Conservation (phyloP, 2,329 filamentous ascomycete genomes). For the Botrytis fragariae region DNA sequence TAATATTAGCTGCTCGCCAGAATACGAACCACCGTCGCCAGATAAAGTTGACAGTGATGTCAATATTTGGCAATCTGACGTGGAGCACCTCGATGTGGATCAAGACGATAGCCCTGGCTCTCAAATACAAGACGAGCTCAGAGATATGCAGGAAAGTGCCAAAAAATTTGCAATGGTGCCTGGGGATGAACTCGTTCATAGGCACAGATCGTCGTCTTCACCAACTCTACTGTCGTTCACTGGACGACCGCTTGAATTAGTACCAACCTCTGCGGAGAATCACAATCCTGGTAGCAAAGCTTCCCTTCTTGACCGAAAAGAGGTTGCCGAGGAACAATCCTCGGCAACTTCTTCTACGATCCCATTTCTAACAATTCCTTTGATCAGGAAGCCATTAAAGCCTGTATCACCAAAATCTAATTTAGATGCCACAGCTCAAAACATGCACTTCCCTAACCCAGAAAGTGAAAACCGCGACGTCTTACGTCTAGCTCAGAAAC, state of each 20-base stretch:
- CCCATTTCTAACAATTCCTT: background rate
- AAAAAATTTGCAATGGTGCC: background rate
- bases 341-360: background rate
- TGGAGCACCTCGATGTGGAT: slow-evolving; percentile 1
- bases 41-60: background rate
- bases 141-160: slow-evolving; percentile 13
- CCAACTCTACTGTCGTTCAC: background rate
- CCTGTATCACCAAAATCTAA: background rate
- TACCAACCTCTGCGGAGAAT: background rate
- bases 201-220: background rate
- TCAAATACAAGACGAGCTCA: slow-evolving; percentile 23
- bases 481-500: background rate
- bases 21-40: slow-evolving; percentile 23
- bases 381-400: background rate
- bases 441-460: background rate
- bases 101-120: slow-evolving; percentile 22
- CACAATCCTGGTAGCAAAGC: background rate
- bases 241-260: background rate
- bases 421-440: background rate
- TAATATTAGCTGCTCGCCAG: slow-evolving; percentile 7
- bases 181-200: background rate
- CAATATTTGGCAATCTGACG: slow-evolving; percentile 10
- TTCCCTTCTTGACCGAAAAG: background rate
- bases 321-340: background rate
- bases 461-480: background rate